These are phyloP conservation scores for Harringtonia lauricola DNA, from an alignment of 2,329 filamentous ascomycete species.

Conservation along the genomic window DNA sequence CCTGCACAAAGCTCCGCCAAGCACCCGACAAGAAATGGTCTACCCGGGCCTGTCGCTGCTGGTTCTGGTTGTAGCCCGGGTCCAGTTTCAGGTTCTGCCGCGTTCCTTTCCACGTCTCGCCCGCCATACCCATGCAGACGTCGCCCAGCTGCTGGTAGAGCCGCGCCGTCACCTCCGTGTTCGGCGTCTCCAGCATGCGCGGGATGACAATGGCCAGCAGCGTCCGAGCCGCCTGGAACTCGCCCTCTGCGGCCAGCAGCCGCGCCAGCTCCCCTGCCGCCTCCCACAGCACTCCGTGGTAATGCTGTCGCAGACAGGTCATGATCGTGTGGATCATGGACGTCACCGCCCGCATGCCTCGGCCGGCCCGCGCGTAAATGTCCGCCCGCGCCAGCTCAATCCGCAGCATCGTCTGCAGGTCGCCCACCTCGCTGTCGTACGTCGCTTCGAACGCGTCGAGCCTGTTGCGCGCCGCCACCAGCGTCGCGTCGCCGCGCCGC, in stretches of 20 bases:
- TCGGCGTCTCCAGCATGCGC: constrained; percentile 62
- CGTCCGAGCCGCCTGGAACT: constrained; percentile 55
- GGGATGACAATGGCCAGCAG: constrained; percentile 63
- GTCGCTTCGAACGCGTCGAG: constrained; percentile 9
- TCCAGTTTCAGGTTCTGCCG: not conserved
- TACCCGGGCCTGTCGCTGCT: not conserved
- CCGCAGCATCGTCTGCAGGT: constrained; percentile 47
- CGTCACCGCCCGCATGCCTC: constrained; percentile 65
- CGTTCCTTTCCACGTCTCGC: constrained; percentile 18
- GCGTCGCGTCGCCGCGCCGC: constrained; percentile 20
- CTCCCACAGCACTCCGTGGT: constrained; percentile 63
- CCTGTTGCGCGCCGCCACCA: constrained; percentile 28
- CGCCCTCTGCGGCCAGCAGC: constrained; percentile 57
- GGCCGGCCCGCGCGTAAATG: constrained; percentile 56
- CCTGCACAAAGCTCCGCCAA: constrained; percentile 9
- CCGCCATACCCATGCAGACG: constrained; percentile 67
- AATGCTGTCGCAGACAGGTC: constrained; percentile 57
- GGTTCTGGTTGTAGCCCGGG: no score
- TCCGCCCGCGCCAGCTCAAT: constrained; percentile 63
- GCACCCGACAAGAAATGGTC: constrained; percentile 6
- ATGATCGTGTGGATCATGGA: constrained; percentile 64
- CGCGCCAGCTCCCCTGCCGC: constrained; percentile 55
- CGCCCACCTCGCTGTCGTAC: constrained; percentile 16
- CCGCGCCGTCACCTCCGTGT: constrained; percentile 48
- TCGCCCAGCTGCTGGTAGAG: constrained; percentile 65